A percentile compares a stretch with the other conserved stretches of the same genome.
phyloP scores from a whole-genome alignment of 495 filamentous ascomycete genomes.

The Tuber microsphaerosporum region DNA sequence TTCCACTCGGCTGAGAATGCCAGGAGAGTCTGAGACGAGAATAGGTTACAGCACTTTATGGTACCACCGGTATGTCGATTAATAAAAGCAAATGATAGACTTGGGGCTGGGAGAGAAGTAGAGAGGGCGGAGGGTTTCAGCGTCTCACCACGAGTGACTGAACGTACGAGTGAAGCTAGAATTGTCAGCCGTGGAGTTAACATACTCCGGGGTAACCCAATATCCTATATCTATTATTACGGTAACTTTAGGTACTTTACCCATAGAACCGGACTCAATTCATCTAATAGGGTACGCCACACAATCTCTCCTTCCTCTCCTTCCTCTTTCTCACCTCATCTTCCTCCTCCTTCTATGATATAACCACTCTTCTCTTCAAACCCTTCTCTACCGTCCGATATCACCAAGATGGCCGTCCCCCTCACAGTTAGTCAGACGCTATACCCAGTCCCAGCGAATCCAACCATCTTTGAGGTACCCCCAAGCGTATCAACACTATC shows the following conservation, averaged over 20 bases:
- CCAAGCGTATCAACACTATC: no score
- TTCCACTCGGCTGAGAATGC: not conserved
- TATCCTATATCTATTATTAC: not conserved
- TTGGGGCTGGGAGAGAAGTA: not conserved
- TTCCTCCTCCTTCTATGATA: no score
- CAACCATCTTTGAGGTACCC: no score
- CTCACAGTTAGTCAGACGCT: no score
- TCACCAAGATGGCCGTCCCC: not conserved
- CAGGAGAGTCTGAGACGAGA: not conserved
- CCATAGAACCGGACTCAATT: not conserved
- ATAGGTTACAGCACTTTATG: not conserved
- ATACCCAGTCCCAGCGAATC: no score
- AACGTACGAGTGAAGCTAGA: not conserved
- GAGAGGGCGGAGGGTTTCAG: not conserved
- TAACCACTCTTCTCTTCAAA: not conserved
- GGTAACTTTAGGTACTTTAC: not conserved
- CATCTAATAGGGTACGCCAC: not conserved
- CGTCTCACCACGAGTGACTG: not conserved
- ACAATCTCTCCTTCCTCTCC: not conserved
- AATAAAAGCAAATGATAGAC: no score
- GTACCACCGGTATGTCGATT: not conserved
- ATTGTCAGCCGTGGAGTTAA: not conserved
- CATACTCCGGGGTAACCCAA: not conserved
- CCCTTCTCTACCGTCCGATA: not conserved
- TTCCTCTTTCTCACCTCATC: not conserved